Conservation (phyloP, 108 stramenopile species). For the Schizochytrium sp. region DNA sequence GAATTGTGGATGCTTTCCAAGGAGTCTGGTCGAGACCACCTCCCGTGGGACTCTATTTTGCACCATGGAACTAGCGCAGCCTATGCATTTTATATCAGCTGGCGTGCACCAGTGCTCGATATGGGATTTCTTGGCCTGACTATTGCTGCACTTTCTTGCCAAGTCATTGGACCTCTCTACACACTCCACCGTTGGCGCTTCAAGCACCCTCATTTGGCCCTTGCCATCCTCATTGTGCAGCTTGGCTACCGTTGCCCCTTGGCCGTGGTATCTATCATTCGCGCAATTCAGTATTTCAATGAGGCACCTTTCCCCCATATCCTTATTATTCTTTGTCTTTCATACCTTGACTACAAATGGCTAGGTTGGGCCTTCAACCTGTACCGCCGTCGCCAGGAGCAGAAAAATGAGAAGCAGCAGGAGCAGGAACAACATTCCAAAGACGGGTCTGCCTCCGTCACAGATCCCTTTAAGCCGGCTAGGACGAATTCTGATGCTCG, state of each 20-base stretch:
- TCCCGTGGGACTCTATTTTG: constrained; percentile 43
- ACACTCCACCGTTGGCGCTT: constrained; percentile 50
- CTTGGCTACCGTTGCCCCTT: constrained; percentile 12
- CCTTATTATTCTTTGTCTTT: constrained; percentile 7
- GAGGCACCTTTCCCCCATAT: constrained; percentile 24
- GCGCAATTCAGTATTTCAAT: constrained; percentile 55
- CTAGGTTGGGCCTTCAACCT: constrained; percentile 34
- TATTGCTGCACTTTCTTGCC: constrained; percentile 49
- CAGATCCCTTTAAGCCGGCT: no score
- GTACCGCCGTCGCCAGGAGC: not conserved
- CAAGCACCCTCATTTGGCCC: not conserved
- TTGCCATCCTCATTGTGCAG: constrained; percentile 27
- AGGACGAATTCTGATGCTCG: no score
- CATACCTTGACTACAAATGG: constrained; percentile 56
- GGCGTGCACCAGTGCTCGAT: constrained; percentile 33
- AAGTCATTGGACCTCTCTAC: constrained; percentile 42
- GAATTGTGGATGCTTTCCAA: constrained; percentile 36
- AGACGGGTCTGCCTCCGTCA: no score
- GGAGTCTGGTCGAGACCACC: not conserved
- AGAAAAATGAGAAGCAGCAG: not conserved
- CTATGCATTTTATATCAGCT: constrained; percentile 17
- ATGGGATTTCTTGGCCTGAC: constrained; percentile 14
- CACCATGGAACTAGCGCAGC: constrained; percentile 24
- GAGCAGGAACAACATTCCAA: no score
- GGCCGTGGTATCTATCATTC: constrained; percentile 49